A percentile compares a stretch with the other conserved stretches of the same genome.
Conservation (phyloP, 257 asterid genomes). For the Paulownia fortunei region DNA sequence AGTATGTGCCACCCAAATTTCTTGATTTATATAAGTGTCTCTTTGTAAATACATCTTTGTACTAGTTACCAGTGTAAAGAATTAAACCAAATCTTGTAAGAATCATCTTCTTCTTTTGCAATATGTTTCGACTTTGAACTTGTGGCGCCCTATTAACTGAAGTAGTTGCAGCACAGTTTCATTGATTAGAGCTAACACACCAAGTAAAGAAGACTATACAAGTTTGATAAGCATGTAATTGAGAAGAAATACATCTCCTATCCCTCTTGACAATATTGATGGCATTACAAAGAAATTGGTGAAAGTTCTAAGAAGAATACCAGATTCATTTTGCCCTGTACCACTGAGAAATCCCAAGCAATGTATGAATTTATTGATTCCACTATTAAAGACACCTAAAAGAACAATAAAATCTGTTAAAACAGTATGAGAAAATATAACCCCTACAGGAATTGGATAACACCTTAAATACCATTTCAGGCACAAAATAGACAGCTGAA, state of each 20-base stretch:
- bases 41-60: no score
- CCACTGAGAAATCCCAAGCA: conserved; percentile 98
- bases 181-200: conserved; percentile 18
- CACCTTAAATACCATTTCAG: conserved; percentile 17
- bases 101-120: neutral
- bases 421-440: neutral
- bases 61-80: no score
- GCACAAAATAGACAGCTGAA: conserved; percentile 20
- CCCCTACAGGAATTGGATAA: neutral
- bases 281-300: conserved; percentile 9
- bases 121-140: neutral
- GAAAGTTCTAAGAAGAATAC: conserved; percentile 52
- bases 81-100: neutral
- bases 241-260: conserved; percentile 14
- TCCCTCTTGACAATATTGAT: conserved; percentile 20
- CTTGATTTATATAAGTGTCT: no score
- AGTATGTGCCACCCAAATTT: neutral
- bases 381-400: conserved; percentile 72
- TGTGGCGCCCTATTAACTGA: neutral
- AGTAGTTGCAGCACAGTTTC: conserved; percentile 7
- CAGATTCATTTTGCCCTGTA: conserved; percentile 87
- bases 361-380: conserved; percentile 88
- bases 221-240: conserved; percentile 3
- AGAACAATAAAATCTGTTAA: conserved; percentile 31
- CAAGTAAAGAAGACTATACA: neutral